phyloP scores from a whole-genome alignment of 1,139 yeast genomes.

The Blastobotrys malaysiensis region DNA sequence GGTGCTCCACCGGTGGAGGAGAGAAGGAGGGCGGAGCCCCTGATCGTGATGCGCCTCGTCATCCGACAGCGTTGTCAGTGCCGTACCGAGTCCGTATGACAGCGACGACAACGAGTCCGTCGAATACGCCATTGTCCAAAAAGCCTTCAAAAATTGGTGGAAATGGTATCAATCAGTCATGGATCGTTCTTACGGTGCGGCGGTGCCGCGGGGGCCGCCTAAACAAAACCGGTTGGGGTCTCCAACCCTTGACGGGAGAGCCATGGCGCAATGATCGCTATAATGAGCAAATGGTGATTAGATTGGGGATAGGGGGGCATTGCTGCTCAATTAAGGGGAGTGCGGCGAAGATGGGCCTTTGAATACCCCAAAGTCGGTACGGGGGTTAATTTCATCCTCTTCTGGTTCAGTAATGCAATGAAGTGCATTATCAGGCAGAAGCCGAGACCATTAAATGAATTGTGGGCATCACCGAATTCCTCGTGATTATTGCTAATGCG shows the following conservation, averaged over 20 bases:
- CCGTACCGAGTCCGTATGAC: background rate
- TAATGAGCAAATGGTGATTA: background rate
- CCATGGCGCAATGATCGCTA: background rate
- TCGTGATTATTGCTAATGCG: too few relatives aligned
- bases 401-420: too few relatives aligned
- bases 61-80: background rate
- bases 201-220: background rate
- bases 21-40: slow-evolving; percentile 16
- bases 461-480: background rate
- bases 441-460: too few relatives aligned
- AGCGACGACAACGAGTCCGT: background rate
- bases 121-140: background rate
- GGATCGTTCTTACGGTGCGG: background rate
- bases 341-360: too few relatives aligned
- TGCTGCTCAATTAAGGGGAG: background rate
- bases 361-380: too few relatives aligned
- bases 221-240: background rate
- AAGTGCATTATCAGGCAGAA: too few relatives aligned
- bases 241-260: background rate
- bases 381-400: too few relatives aligned
- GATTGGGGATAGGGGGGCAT: too few relatives aligned
- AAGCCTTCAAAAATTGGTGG: too few relatives aligned
- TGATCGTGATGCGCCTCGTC: background rate
- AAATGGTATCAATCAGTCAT: background rate
- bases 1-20: slow-evolving; percentile 73